Evolutionary conservation across 208 protist species (phyloP), one percentile per base, ranked within the genome.

Genomic region (Plasmodiophora brassicae): DNA sequence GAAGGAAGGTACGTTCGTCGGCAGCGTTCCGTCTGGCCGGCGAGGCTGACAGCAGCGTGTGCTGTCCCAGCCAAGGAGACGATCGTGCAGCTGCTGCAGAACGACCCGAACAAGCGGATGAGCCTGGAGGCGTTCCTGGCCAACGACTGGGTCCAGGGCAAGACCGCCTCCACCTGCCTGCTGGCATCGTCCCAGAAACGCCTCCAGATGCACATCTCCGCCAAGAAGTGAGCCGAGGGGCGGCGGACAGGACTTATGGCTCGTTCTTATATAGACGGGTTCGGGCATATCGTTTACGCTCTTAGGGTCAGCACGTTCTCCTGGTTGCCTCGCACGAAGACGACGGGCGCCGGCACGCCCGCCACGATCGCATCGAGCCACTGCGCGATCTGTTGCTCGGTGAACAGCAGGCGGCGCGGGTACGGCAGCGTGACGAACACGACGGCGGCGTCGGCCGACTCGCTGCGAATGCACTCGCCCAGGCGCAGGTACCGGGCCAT

Each of bases 81-180:
- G 32, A 78, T 78, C 5, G 20, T 38, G 5, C 65, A 78, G 14
- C n/a, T 78, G 65, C n/a, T 78, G n/a, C 5, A 32, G n/a, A 32
- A 8, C 5, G 65, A 78, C n/a, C 65, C 65, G 20, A 78, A 78
- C 41, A 38, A n/a, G 41, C 65, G 65, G 41, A 78, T 78, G 65
- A 78, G 65, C n/a, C 32, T 78, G 32, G 65, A 78, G n/a, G 65
- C 65, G n/a, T 78, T 78, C 41, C 65, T 78, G n/a, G 41, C 10
- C 65, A 78, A n/a, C 14, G 65, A 78, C 41, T 78, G 65, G 65
- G 65, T 78, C n/a, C 32, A 5, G 14, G 5, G 65, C 65, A 78
- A 78, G n/a, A 36, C 65, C 41, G 65, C 65, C 20, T 78, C 65
- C 32, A 78, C 65, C 20, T 78, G 32, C 10, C 5, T 78, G 10